phyloP scores from a whole-genome alignment of 768 basidiomycete species.

The Rhodosporidiobolus odoratus region DNA sequence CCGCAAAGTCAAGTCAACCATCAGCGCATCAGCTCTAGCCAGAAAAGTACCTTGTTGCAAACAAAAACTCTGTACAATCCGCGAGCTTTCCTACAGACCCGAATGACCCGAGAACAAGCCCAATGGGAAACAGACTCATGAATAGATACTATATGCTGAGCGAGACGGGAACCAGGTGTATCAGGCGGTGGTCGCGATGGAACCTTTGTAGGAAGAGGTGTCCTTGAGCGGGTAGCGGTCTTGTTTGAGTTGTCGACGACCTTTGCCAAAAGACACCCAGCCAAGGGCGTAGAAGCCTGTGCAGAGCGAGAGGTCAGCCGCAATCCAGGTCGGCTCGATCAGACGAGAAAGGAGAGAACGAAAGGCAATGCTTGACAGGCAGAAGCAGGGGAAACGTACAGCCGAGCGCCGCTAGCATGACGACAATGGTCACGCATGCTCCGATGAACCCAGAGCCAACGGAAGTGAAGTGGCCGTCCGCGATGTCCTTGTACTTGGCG shows the following conservation, averaged over 20 bases:
- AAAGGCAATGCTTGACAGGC: too few relatives aligned
- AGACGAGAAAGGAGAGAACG: background rate
- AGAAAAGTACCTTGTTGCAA: too few relatives aligned
- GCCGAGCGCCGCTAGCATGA: conserved; percentile 15
- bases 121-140: too few relatives aligned
- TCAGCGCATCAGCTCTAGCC: too few relatives aligned
- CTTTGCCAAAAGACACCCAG: conserved; percentile 21
- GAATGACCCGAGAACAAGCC: too few relatives aligned
- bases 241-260: background rate
- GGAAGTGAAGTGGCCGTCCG: conserved; percentile 38
- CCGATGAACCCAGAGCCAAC: conserved; percentile 43
- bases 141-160: too few relatives aligned
- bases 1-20: too few relatives aligned
- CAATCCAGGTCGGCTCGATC: background rate
- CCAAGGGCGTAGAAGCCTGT: conserved; percentile 13
- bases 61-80: too few relatives aligned
- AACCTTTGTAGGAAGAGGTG: conserved; percentile 11
- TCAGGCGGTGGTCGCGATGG: background rate
- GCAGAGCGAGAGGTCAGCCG: background rate
- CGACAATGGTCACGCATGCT: conserved; percentile 38
- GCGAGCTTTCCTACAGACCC: too few relatives aligned
- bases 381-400: conserved; percentile 3
- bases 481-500: conserved; percentile 23
- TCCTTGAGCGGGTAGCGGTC: conserved; percentile 25
- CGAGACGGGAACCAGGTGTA: too few relatives aligned